Conservation (phyloP, 2,329 filamentous ascomycete genomes). For the Knoxdaviesia proteae region DNA sequence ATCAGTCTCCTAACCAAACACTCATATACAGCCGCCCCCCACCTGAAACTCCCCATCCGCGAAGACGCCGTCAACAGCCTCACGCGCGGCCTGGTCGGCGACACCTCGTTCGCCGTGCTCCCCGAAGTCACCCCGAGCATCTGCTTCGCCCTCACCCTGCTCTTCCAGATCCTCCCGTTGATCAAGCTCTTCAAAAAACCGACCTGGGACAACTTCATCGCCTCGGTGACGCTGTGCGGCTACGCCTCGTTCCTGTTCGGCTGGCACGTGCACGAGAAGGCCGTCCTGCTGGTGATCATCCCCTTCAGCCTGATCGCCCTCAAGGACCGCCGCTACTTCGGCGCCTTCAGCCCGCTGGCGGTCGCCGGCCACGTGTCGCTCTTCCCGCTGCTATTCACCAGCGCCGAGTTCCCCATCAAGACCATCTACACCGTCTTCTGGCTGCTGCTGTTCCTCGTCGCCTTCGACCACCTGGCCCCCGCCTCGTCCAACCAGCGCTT, state of each 20-base stretch:
- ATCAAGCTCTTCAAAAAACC: conserved; percentile 63
- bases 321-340: conserved; percentile 72
- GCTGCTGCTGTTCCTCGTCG: conserved; percentile 67
- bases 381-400: conserved; percentile 82
- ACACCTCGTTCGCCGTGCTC: conserved; percentile 82
- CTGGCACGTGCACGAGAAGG: conserved; percentile 98
- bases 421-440: conserved; percentile 82
- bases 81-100: conserved; percentile 79
- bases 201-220: conserved; percentile 76
- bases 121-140: conserved; percentile 63
- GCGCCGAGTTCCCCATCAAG: conserved; percentile 85
- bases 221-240: conserved; percentile 75
- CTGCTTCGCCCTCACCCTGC: conserved; percentile 66
- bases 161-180: conserved; percentile 63
- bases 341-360: conserved; percentile 76
- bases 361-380: conserved; percentile 89
- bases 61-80: conserved; percentile 63
- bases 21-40: conserved; percentile 47
- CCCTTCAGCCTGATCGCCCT: conserved; percentile 87
- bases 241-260: conserved; percentile 95
- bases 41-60: conserved; percentile 54
- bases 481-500: conserved; percentile 61
- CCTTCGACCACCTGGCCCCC: conserved; percentile 73
- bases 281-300: conserved; percentile 80
- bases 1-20: conserved; percentile 4